phyloP scores from a whole-genome alignment of 352 stramenopile species.

The Phytophthora cactorum region DNA sequence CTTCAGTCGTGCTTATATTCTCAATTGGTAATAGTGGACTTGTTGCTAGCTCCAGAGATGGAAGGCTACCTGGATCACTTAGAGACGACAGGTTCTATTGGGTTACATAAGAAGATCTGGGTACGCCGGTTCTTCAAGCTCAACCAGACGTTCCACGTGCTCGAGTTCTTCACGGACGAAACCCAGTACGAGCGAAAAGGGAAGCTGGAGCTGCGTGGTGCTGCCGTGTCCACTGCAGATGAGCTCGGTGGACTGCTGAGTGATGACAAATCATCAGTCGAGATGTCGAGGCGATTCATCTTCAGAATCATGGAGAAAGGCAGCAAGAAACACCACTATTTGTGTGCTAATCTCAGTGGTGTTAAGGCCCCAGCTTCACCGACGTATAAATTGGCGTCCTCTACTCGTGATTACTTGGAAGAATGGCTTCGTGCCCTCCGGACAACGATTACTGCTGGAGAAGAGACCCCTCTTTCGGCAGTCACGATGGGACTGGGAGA shows the following conservation, averaged over 20 bases:
- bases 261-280: constrained; percentile 40
- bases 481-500: constrained; percentile 38
- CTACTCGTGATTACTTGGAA: constrained; percentile 52
- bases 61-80: constrained; percentile 70
- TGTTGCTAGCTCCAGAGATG: constrained; percentile 35
- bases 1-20: too few relatives aligned
- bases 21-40: not conserved
- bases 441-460: constrained; percentile 1
- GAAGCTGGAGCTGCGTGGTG: constrained; percentile 51
- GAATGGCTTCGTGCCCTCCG: constrained; percentile 62
- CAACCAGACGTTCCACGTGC: constrained; percentile 50
- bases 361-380: constrained; percentile 5
- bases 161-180: constrained; percentile 69
- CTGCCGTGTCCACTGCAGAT: constrained; percentile 53
- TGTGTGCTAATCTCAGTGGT: constrained; percentile 55
- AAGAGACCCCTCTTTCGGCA: not conserved
- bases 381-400: constrained; percentile 29
- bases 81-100: constrained; percentile 29
- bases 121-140: constrained; percentile 55
- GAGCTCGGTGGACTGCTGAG: constrained; percentile 56
- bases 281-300: constrained; percentile 74
- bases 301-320: constrained; percentile 55
- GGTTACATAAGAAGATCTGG: constrained; percentile 56
- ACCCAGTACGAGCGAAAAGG: constrained; percentile 46
- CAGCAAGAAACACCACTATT: constrained; percentile 48